phyloP scores from a whole-genome alignment of 2,329 filamentous ascomycete species.

The Phialophora macrospora region DNA sequence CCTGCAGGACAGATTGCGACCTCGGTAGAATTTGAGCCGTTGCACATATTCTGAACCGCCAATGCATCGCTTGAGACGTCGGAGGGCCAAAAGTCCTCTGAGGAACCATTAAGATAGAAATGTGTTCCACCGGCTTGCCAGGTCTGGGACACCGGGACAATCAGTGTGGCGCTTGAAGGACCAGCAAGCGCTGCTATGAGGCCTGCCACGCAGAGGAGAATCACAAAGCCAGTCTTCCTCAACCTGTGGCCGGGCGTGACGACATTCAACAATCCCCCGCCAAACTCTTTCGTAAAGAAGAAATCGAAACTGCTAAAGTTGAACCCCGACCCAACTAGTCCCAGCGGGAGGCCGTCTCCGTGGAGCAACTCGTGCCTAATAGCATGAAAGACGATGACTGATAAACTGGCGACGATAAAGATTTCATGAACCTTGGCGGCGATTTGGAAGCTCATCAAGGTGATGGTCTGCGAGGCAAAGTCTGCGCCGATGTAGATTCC shows the following conservation, averaged over 20 bases:
- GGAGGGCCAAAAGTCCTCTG: slow-evolving; percentile 21
- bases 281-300: slow-evolving; percentile 30
- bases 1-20: slow-evolving; percentile 21
- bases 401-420: slow-evolving; percentile 28
- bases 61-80: slow-evolving; percentile 9
- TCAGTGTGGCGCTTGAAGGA: slow-evolving; percentile 19
- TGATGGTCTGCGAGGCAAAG: slow-evolving; percentile 19
- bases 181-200: slow-evolving; percentile 18
- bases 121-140: slow-evolving; percentile 10
- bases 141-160: slow-evolving; percentile 15
- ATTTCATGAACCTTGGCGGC: slow-evolving; percentile 33
- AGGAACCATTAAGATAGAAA: slow-evolving; percentile 19
- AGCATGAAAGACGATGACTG: slow-evolving; percentile 29
- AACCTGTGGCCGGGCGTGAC: slow-evolving; percentile 4
- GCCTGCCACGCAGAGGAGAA: slow-evolving; percentile 16
- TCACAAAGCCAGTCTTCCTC: slow-evolving; percentile 12
- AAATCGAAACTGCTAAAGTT: slow-evolving; percentile 26
- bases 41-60: slow-evolving; percentile 9
- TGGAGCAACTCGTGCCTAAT: slow-evolving; percentile 24
- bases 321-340: slow-evolving; percentile 31
- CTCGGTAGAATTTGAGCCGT: slow-evolving; percentile 3
- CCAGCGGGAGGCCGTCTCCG: slow-evolving; percentile 32
- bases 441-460: slow-evolving; percentile 27
- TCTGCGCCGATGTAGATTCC: slow-evolving; percentile 21
- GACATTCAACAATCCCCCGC: slow-evolving; percentile 11